Conservation (phyloP, 768 basidiomycete species). For the Neoboletus magnificus region DNA sequence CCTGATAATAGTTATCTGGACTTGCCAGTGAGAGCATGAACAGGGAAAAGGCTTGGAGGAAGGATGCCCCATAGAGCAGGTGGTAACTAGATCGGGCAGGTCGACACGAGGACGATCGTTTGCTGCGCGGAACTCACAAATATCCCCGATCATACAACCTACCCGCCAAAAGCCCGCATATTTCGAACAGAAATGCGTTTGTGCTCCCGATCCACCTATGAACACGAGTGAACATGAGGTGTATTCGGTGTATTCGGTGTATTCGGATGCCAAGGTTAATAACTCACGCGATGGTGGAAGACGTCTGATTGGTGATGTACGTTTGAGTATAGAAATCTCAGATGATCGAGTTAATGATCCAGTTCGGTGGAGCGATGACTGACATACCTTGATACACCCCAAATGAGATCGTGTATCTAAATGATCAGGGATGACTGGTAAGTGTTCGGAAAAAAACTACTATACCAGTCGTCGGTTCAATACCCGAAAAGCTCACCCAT, state of each 20-base stretch:
- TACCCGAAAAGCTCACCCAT: slow-evolving; percentile 25
- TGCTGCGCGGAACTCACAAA: slow-evolving; percentile 34
- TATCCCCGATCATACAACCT: slow-evolving; percentile 52
- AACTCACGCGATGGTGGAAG: slow-evolving; percentile 41
- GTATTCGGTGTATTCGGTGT: too few relatives aligned
- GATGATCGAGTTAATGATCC: background rate
- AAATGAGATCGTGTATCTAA: slow-evolving; percentile 37
- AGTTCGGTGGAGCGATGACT: background rate
- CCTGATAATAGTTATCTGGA: slow-evolving; percentile 43
- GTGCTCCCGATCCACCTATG: slow-evolving; percentile 46
- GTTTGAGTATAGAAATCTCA: slow-evolving; percentile 39
- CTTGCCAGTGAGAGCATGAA: slow-evolving; percentile 48
- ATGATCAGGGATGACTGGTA: background rate
- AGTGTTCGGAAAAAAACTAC: background rate
- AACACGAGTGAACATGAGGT: background rate
- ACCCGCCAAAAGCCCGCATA: slow-evolving; percentile 44
- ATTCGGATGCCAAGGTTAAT: background rate
- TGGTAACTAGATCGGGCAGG: slow-evolving; percentile 17
- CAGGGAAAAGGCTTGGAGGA: slow-evolving; percentile 31
- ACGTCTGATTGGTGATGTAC: slow-evolving; percentile 35
- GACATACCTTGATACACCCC: slow-evolving; percentile 42
- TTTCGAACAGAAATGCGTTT: slow-evolving; percentile 45
- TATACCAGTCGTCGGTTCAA: background rate
- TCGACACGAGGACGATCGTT: background rate
- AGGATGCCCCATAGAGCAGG: slow-evolving; percentile 27